These are phyloP conservation scores for Neurospora sp. DNA, from an alignment of 495 filamentous ascomycete species.

Conservation along the genomic window DNA sequence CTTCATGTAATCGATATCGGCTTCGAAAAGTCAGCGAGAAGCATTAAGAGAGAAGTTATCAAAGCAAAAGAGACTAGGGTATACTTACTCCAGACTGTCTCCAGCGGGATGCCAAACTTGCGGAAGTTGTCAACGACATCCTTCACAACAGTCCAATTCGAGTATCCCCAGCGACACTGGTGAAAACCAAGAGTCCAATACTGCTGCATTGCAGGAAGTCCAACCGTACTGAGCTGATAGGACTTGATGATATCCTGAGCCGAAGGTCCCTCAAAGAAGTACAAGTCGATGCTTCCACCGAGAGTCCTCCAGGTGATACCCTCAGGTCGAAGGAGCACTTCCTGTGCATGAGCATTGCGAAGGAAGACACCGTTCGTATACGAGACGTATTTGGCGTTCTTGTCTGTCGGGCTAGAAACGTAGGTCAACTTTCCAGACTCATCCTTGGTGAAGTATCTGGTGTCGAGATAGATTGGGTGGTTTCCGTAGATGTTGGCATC, in stretches of 20 bases:
- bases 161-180: conserved; percentile 77
- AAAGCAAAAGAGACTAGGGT: background rate
- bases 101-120: conserved; percentile 62
- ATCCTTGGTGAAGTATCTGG: conserved; percentile 53
- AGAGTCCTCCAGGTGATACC: conserved; percentile 73
- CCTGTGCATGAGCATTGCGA: conserved; percentile 69
- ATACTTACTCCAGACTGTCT: conserved; percentile 58
- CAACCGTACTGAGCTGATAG: conserved; percentile 60
- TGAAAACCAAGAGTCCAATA: conserved; percentile 86
- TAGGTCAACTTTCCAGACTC: conserved; percentile 42
- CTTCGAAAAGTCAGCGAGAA: conserved; percentile 36
- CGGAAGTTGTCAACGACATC: conserved; percentile 72
- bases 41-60: conserved; percentile 30
- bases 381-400: conserved; percentile 45
- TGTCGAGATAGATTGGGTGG: conserved; percentile 79
- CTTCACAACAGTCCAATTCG: conserved; percentile 61
- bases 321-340: conserved; percentile 53
- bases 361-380: conserved; percentile 79
- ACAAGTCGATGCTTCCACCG: conserved; percentile 73
- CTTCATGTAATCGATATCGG: conserved; percentile 79
- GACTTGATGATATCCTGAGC: conserved; percentile 60
- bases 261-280: conserved; percentile 66
- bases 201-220: conserved; percentile 71
- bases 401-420: conserved; percentile 43
- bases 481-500: conserved; percentile 71